These are phyloP conservation scores for Cyclotella baltica DNA, from an alignment of 108 stramenopile species.

Conservation along the genomic window DNA sequence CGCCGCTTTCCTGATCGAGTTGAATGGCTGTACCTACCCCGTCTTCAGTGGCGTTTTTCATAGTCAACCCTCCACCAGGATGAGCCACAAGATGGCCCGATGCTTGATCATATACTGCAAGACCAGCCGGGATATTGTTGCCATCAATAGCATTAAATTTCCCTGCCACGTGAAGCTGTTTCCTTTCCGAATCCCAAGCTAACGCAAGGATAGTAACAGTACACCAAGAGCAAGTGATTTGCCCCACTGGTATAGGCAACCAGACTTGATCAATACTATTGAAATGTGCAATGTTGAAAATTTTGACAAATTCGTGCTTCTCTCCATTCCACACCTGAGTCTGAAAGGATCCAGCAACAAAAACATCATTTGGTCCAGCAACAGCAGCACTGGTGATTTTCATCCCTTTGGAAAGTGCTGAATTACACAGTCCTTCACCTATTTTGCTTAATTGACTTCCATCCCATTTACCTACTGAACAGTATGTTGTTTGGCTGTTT, in stretches of 20 bases:
- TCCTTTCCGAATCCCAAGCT: slow-evolving; percentile 90
- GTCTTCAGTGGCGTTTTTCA: slow-evolving; percentile 81
- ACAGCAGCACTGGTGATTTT: slow-evolving; percentile 88
- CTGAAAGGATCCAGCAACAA: slow-evolving; percentile 91
- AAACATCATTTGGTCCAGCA: slow-evolving; percentile 86
- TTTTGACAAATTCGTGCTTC: slow-evolving; percentile 90
- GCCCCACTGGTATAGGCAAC: slow-evolving; percentile 89
- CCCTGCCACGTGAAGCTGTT: slow-evolving; percentile 89
- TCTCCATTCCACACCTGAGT: slow-evolving; percentile 96
- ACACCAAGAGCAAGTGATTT: slow-evolving; percentile 93
- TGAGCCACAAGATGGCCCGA: slow-evolving; percentile 88
- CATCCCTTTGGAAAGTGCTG: slow-evolving; percentile 88
- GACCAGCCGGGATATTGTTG: slow-evolving; percentile 79
- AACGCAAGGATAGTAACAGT: slow-evolving; percentile 89
- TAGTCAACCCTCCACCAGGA: slow-evolving; percentile 87
- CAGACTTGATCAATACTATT: slow-evolving; percentile 87
- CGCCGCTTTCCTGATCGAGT: slow-evolving; percentile 85
- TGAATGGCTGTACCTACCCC: slow-evolving; percentile 87
- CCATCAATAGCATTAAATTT: slow-evolving; percentile 92
- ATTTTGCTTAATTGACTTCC: slow-evolving; percentile 84
- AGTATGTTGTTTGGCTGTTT: slow-evolving; percentile 94
- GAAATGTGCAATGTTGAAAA: slow-evolving; percentile 94
- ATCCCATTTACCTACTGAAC: slow-evolving; percentile 93
- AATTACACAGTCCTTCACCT: slow-evolving; percentile 94
- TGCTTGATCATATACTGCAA: slow-evolving; percentile 86